Evolutionary conservation across 257 asterid species (phyloP), one percentile per base, ranked within the genome.

Genomic region (Solanum etuberosum): DNA sequence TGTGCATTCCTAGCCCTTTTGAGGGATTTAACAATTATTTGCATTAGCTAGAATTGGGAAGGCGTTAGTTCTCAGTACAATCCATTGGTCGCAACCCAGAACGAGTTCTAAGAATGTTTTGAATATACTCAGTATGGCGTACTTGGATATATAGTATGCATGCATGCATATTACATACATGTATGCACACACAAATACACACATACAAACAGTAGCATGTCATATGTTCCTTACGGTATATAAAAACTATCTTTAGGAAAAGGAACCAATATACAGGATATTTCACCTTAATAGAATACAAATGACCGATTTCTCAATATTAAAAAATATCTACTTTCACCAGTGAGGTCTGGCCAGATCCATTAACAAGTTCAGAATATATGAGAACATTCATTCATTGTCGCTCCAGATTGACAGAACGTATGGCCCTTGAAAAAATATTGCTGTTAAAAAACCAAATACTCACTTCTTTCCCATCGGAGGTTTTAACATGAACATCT

Each of bases 391-490:
- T 37, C 14, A 25, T 42, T 85, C 13, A 27, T 2, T 85, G 34
- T 13, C 20, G 23, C 27, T 84, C 51, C 59, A 78, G 25, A 29
- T 48, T 78, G 84, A 48, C 67, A 48, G 43, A 48, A 48, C 11
- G 31, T 48, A 48, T 31, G 27, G 40, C 70, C 42, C 68, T 48
- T 31, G 85, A 31, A 81, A 13, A 87, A 61, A 18, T 61, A 16
- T 14, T 81, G 31, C 34, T 87, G 71, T 57, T 21, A 72, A n/a
- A 54, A 78, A 40, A 70, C 73, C 40, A n/a, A 82, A 88, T 70
- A 88, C 91, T 92, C 89, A 97, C 99, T 91, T 91, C 92, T 91
- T 93, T 96, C 84, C 98, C 98, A 88, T 92, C 92, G 65, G 98
- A 91, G 65, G 95, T 93, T 86, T 90, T 91, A 88, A 97, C 96